Evolutionary conservation across 352 stramenopile species (phyloP).

Genomic region (Pythium myriotylum): DNA sequence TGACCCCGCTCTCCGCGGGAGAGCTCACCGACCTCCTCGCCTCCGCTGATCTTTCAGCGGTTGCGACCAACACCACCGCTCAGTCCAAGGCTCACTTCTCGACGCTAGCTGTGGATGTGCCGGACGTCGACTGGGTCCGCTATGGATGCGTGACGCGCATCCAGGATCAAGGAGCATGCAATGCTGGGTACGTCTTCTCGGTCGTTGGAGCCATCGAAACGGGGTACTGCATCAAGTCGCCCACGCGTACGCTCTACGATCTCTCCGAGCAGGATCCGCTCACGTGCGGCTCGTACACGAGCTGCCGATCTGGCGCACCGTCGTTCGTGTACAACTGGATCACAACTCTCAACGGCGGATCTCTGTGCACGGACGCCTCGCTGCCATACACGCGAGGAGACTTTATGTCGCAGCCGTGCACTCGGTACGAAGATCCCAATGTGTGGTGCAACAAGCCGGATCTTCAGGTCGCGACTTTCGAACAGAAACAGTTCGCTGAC

Average conservation of each 20-base stretch:
- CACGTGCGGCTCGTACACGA: constrained; percentile 11
- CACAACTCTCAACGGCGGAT: constrained; percentile 5
- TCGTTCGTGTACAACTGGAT: constrained; percentile 6
- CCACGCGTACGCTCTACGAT: constrained; percentile 5
- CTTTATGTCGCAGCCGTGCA: not conserved
- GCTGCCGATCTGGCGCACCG: not conserved
- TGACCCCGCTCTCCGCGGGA: too few relatives aligned
- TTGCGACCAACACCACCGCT: too few relatives aligned
- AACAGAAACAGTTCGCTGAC: constrained; percentile 8
- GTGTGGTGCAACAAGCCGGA: constrained; percentile 1
- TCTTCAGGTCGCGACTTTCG: constrained; percentile 6
- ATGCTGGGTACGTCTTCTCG: constrained; percentile 14
- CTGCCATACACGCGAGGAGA: constrained; percentile 18
- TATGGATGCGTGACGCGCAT: constrained; percentile 20
- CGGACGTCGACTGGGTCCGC: constrained; percentile 6
- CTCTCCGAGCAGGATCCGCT: constrained; percentile 28
- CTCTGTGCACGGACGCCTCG: constrained; percentile 16
- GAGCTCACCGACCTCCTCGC: too few relatives aligned
- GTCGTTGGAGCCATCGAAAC: constrained; percentile 21
- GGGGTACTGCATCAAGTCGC: constrained; percentile 16
- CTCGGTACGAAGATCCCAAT: not conserved
- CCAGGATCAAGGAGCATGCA: constrained; percentile 20
- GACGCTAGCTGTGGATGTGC: not conserved
- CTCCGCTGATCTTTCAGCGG: too few relatives aligned
- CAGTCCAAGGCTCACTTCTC: too few relatives aligned